Evolutionary conservation across 1,139 yeast genomes (phyloP), one percentile per base, ranked within the genome.

Genomic region (Lodderomyces orthopsilosis): DNA sequence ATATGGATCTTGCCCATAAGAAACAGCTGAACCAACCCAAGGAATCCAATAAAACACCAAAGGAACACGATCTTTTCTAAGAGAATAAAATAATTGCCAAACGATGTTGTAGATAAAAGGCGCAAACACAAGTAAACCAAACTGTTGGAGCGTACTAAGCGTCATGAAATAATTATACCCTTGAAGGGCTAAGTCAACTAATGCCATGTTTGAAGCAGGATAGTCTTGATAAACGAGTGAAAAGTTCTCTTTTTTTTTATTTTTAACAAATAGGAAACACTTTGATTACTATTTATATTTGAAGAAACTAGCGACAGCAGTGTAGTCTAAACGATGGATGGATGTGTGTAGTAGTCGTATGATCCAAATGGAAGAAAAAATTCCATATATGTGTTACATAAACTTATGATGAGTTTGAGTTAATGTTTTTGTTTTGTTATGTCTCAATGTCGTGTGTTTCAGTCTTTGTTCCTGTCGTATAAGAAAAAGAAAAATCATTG

Each of bases 31-130:
- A 38, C 98, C 98, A 43, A 93, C 72, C 96, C 97, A 91, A 27
- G 98, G 98, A 50, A 93, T 71, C 85, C 91, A 85, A 70, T 93
- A 85, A 62, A 88, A 89, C 6, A 89, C 98, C 53, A 93, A 63
- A 6, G 98, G 98, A 13, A 81, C 94, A 50, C 93, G 72, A 63
- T 86, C 94, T 46, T 77, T 86, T 65, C 93, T 77, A 43, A 86
- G 60, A 8, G 88, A 78, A 60, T 85, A 84, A 21, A 80, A 58
- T 4, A 85, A 66, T 68, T 90, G 97, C 81, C 84, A 81, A 24
- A 77, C 58, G 35, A 85, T 66, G 55, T 84, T 84, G 66, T 82
- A 78, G 21, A 83, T 56, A 54, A 78, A 75, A 10, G 83, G 83
- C 41, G 80, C 50, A 6, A 68, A 47, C 15, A 69, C 46, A n/a